Evolutionary conservation across 371 early-diverging fungal species (phyloP), one percentile per base, ranked within the genome.

Genomic region (Circinella minor): DNA sequence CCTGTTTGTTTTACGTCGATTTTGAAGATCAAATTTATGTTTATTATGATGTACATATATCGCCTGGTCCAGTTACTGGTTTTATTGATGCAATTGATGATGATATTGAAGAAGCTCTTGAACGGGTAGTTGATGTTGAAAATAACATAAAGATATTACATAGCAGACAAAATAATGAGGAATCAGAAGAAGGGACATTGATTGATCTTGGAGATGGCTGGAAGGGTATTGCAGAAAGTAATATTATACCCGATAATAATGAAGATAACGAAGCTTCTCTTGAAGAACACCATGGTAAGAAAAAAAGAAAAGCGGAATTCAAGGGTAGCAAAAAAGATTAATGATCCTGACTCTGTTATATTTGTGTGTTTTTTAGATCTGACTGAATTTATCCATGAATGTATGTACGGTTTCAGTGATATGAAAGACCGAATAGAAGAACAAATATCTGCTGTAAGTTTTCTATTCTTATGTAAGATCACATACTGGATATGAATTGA

Each of bases 1-100:
- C 93, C 4, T 93, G 93, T 62, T 72, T 93, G 46, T 91, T 93
- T 66, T 93, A 92, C 67, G 92, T 93, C 13, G 93, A 93, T 72
- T 93, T 91, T 77, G 91, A 93, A 59, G 92, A 93, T 74, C 90
- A 91, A 43, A 90, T 93, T n/a, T 92, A 81, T 82, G 92, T 90
- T 3, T 93, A 93, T 73, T 89, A 93, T 74, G 90, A 93, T 70
- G 76, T 93, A 7, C 81, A 76, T 34, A 81, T 90, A 38, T 71
- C 81, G 1, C 76, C 85, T 46, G 81, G 82, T 5, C 81, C 82
- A 7, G 85, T 85, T 5, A 71, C 70, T 34, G 80, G 82, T 3
- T 85, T 85, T 68, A 76, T 82, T 39, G 85, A 85, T 71, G 27
- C 63, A 0, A 76, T 81, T n/a, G 80, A 82, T 37, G 85, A 81